These are phyloP conservation scores for Cinchona pubescens DNA, from an alignment of 257 asterid species.

Conservation along the genomic window DNA sequence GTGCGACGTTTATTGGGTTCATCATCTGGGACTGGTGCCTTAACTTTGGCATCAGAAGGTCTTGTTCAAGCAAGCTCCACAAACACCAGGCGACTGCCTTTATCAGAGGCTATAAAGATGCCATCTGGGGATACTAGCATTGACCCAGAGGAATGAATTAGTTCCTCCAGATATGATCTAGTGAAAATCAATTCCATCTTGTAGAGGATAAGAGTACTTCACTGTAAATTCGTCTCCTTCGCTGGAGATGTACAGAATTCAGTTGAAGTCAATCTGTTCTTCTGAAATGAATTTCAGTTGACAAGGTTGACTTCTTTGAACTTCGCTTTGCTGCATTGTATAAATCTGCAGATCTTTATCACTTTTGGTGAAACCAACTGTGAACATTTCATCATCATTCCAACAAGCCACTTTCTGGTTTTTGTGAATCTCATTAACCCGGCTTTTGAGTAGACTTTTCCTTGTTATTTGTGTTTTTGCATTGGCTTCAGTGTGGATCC, in stretches of 20 bases:
- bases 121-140: slow-evolving; percentile 70
- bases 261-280: slow-evolving; percentile 47
- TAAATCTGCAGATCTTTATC: slow-evolving; percentile 58
- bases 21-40: slow-evolving; percentile 63
- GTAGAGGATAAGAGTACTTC: slow-evolving; percentile 49
- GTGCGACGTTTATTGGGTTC: slow-evolving; percentile 63
- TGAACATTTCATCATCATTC: slow-evolving; percentile 34
- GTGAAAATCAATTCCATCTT: slow-evolving; percentile 35
- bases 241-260: slow-evolving; percentile 65
- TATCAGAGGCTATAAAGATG: slow-evolving; percentile 69
- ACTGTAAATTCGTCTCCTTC: slow-evolving; percentile 68
- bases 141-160: slow-evolving; percentile 65
- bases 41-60: slow-evolving; percentile 62
- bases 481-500: slow-evolving; percentile 26
- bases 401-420: slow-evolving; percentile 31
- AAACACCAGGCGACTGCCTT: slow-evolving; percentile 56
- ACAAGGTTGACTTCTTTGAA: slow-evolving; percentile 54
- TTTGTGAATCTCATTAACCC: slow-evolving; percentile 30
- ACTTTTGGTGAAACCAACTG: slow-evolving; percentile 49
- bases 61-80: slow-evolving; percentile 61
- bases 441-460: slow-evolving; percentile 8
- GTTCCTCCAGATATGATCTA: slow-evolving; percentile 33
- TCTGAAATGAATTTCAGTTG: slow-evolving; percentile 55
- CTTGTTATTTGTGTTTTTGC: slow-evolving; percentile 8
- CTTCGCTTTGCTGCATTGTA: slow-evolving; percentile 54